Evolutionary conservation across 306 rosid genomes (phyloP).

Genomic region (Phaseolus lunatus): DNA sequence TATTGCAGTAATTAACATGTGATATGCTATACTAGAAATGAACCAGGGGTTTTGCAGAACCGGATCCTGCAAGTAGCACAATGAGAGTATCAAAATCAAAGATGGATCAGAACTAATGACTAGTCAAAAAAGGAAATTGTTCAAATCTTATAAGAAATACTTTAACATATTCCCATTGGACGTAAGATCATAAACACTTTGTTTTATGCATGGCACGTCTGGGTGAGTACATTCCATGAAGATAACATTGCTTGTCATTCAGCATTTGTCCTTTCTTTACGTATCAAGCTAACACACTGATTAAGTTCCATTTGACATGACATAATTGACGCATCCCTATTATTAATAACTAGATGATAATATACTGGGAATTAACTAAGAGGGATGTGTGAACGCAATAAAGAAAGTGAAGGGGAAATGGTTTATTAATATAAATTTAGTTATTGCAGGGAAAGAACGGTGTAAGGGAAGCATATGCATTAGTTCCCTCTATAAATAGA

Average conservation of each 20-base stretch:
- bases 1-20: neutral
- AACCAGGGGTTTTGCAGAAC: neutral
- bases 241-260: neutral
- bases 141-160: neutral
- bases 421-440: conserved; percentile 22
- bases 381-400: neutral
- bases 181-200: neutral
- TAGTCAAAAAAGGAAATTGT: neutral
- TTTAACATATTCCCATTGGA: neutral
- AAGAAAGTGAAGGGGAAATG: neutral
- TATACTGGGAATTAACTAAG: neutral
- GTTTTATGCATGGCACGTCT: conserved; percentile 12
- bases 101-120: neutral
- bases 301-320: neutral
- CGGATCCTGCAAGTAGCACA: neutral
- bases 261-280: neutral
- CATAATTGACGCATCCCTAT: neutral
- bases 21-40: neutral
- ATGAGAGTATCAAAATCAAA: neutral
- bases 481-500: conserved; percentile 56
- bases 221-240: conserved; percentile 20
- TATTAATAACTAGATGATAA: neutral
- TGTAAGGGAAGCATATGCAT: conserved; percentile 1
- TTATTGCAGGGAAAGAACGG: conserved; percentile 5
- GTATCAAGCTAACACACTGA: neutral